Conservation (phyloP, 345 rosid genomes). For the Hypericum androsaemum region DNA sequence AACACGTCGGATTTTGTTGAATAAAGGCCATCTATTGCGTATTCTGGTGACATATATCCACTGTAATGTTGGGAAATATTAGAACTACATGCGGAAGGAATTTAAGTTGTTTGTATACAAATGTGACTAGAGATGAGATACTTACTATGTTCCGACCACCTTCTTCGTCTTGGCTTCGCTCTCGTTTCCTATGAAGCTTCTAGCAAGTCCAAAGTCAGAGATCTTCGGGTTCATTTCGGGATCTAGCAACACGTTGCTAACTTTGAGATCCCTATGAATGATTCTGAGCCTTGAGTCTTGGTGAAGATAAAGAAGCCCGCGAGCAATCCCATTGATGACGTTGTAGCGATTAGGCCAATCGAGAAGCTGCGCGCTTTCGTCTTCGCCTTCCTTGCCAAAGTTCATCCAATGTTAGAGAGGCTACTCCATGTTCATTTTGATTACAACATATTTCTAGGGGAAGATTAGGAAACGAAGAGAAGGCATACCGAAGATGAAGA, state of each 20-base stretch:
- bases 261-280: slow-evolving; percentile 12
- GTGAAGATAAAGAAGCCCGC: slow-evolving; percentile 15
- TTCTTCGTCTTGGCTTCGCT: slow-evolving; percentile 2
- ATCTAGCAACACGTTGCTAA: slow-evolving; percentile 10
- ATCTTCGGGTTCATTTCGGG: slow-evolving; percentile 11
- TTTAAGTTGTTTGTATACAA: neutral
- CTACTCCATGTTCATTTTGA: neutral
- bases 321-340: slow-evolving; percentile 12
- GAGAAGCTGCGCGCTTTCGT: neutral
- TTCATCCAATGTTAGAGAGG: neutral
- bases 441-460: neutral
- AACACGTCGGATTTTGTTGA: slow-evolving; percentile 9
- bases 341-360: slow-evolving; percentile 11
- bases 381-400: neutral
- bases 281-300: slow-evolving; percentile 13
- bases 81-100: neutral
- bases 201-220: slow-evolving; percentile 13
- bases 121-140: neutral
- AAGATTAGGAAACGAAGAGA: neutral
- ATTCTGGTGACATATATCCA: slow-evolving; percentile 14
- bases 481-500: neutral
- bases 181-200: slow-evolving; percentile 10
- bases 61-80: neutral
- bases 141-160: slow-evolving; percentile 14
- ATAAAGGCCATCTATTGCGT: slow-evolving; percentile 6